Percentiles rank a stretch among this genome's conserved stretches.
phyloP scores from a whole-genome alignment of 148 eudicot species.

The Rhododendron simsii region DNA sequence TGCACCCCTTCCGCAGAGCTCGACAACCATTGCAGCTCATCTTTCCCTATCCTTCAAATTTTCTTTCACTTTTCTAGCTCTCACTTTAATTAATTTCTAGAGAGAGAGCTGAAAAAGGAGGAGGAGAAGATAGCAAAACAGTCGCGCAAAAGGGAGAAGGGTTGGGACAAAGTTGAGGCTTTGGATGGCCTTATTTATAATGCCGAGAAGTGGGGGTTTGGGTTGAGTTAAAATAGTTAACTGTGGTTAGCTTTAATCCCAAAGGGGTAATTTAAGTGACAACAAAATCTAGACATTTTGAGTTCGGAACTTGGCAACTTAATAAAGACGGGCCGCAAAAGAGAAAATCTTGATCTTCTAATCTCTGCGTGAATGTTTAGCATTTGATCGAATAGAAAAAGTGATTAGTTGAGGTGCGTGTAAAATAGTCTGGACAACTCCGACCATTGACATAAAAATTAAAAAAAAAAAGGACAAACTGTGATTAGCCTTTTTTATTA shows the following conservation, averaged over 20 bases:
- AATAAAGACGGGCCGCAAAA: no score
- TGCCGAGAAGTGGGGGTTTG: background rate
- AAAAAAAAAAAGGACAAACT: background rate
- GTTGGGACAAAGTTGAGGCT: slow-evolving; percentile 6
- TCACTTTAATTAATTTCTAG: background rate
- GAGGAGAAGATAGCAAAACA: background rate
- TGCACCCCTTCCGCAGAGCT: slow-evolving; percentile 67
- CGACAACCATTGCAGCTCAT: slow-evolving; percentile 86
- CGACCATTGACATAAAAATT: no score
- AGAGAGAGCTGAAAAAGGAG: background rate
- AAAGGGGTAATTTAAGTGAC: no score
- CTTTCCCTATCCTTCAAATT: background rate
- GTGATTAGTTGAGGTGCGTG: no score
- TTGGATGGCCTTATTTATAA: background rate
- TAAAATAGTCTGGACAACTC: no score
- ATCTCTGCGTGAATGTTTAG: no score
- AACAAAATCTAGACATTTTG: no score
- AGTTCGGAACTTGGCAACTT: no score
- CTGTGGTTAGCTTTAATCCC: background rate
- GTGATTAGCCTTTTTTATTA: background rate
- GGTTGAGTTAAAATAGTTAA: slow-evolving; percentile 14
- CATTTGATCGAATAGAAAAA: no score
- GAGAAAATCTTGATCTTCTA: no score
- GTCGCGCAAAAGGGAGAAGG: background rate
- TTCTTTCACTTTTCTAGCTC: background rate